Conservation (phyloP, 139 green algal genomes). For the Chlorella sp. region DNA sequence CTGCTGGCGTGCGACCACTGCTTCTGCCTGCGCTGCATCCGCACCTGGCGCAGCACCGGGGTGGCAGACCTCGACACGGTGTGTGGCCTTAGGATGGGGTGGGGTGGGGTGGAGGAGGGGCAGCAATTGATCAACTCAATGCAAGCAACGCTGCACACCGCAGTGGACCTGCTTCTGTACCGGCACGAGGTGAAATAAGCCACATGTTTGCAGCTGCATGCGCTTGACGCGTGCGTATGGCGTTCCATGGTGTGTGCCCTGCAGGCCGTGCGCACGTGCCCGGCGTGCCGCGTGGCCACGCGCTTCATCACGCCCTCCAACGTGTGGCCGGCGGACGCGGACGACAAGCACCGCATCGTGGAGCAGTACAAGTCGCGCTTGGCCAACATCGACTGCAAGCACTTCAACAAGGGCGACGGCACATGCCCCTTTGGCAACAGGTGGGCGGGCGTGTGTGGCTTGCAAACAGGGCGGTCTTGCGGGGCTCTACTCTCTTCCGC, state of each 20-base stretch:
- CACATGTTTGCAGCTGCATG: neutral
- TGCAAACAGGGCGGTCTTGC: neutral
- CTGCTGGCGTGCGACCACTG: conserved; percentile 76
- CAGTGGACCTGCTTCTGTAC: neutral
- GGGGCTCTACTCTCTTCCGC: neutral
- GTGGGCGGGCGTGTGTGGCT: neutral
- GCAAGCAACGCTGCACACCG: neutral
- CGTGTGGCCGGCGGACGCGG: conserved; percentile 50
- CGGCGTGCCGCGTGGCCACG: conserved; percentile 55
- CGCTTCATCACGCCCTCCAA: conserved; percentile 65
- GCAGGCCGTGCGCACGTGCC: conserved; percentile 58
- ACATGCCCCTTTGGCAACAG: conserved; percentile 73
- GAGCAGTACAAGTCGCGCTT: conserved; percentile 51
- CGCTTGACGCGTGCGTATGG: neutral
- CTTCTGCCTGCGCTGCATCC: conserved; percentile 85
- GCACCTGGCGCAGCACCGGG: conserved; percentile 59
- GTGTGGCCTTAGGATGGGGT: neutral
- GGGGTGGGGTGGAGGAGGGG: neutral
- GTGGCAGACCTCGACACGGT: conserved; percentile 48
- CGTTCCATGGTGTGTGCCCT: neutral
- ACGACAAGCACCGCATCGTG: conserved; percentile 45
- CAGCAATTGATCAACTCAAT: neutral
- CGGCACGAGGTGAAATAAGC: neutral
- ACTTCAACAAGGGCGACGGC: conserved; percentile 54
- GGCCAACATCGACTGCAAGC: conserved; percentile 39